phyloP scores from a whole-genome alignment of 306 rosid species.

The Begonia masoniana region DNA sequence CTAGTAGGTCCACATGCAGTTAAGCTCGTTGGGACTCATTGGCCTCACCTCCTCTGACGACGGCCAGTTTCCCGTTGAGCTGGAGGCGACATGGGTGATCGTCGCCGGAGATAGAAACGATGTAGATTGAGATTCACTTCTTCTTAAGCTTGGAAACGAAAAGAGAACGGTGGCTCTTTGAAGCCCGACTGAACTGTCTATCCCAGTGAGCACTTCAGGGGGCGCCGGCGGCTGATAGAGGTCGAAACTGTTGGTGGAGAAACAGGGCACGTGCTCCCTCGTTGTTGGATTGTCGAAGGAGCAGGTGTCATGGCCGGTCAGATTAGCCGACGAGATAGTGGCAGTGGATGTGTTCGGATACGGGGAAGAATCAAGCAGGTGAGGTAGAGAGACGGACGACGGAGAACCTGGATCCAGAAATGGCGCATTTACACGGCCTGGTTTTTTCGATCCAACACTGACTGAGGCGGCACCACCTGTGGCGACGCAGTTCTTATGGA shows the following conservation, averaged over 20 bases:
- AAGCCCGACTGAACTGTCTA: conserved; percentile 3
- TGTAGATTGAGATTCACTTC: conserved; percentile 69
- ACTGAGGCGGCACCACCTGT: conserved; percentile 14
- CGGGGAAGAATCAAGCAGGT: conserved; percentile 67
- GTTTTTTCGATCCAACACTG: conserved; percentile 31
- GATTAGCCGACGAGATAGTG: background rate
- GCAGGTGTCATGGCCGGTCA: conserved; percentile 33
- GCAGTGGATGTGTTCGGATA: conserved; percentile 10
- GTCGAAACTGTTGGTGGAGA: conserved; percentile 55
- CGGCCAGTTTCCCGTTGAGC: conserved; percentile 17
- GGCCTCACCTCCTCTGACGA: conserved; percentile 26
- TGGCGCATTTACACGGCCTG: conserved; percentile 15
- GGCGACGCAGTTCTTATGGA: conserved; percentile 29
- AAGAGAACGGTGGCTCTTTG: conserved; percentile 32
- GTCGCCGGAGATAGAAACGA: conserved; percentile 22
- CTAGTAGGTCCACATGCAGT: conserved; percentile 69
- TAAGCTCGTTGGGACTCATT: conserved; percentile 37
- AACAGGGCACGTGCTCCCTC: conserved; percentile 99
- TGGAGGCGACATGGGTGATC: background rate
- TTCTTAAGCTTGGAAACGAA: conserved; percentile 61
- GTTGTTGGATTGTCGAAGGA: conserved; percentile 26
- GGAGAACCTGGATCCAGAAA: conserved; percentile 71
- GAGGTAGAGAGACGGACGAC: conserved; percentile 49
- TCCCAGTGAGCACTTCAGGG: background rate
- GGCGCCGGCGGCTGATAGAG: background rate